Conservation (phyloP, 192 early-diverging fungal genomes). For the Funneliformis geosporum region DNA sequence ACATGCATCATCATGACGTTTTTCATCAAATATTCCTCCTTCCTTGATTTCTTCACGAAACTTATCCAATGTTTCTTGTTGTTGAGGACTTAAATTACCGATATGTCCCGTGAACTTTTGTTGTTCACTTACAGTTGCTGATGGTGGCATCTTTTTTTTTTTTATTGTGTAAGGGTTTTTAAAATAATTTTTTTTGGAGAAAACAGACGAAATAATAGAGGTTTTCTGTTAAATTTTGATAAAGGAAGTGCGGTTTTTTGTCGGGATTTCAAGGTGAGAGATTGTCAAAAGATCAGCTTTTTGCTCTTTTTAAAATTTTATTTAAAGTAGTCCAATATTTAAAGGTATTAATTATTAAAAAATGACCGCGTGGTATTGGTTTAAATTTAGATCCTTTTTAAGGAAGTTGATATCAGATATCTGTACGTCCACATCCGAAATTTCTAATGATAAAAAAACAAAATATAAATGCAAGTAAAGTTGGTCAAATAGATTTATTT, state of each 20-base stretch:
- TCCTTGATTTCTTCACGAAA: constrained; percentile 61
- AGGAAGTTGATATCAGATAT: neutral
- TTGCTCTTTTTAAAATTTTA: too few species aligned
- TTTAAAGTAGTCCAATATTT: too few species aligned
- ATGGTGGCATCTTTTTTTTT: constrained; percentile 25
- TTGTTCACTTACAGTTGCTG: neutral
- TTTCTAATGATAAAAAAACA: too few species aligned
- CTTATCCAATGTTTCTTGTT: constrained; percentile 52
- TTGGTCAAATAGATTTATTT: too few species aligned
- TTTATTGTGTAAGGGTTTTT: neutral
- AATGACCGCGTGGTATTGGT: neutral
- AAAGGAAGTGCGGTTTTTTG: too few species aligned
- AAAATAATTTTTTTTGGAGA: neutral
- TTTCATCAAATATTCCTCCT: constrained; percentile 56
- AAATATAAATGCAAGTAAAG: neutral
- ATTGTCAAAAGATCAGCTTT: too few species aligned
- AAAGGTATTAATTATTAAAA: too few species aligned
- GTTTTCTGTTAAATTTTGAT: too few species aligned
- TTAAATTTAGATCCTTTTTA: neutral
- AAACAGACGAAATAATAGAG: neutral
- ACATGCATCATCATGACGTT: constrained; percentile 64
- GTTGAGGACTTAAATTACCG: constrained; percentile 63
- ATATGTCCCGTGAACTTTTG: constrained; percentile 53
- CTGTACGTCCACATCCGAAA: neutral
- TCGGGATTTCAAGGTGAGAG: too few species aligned